Base-by-base conservation (phyloP, 768 basidiomycete species). In the Leccinum sublutescens region DNA sequence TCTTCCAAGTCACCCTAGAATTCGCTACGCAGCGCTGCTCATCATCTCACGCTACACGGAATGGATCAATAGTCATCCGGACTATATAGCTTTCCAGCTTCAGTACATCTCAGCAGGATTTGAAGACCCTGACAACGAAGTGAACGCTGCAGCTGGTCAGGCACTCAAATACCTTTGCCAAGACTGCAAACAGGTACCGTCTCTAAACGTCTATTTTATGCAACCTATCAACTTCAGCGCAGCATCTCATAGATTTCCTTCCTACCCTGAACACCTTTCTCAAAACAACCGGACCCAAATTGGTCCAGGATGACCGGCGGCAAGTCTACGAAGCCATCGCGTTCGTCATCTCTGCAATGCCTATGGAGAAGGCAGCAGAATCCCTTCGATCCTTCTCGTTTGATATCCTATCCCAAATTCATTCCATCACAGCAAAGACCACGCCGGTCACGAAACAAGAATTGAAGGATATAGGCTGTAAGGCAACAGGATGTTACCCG, bases 251-350 rank as follows among this genome's bases (percentile, higher is more conserved):
- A 29, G 87, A 94, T 15, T 97, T 94, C 77, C 76, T 99, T 27
- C 91, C 95, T 0, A 93, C 93, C 33, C 80, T 99, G 14, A 93
- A 98, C 73, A 82, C 87, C 0, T 99, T 98, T 80, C 78, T 97
- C 49, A 83, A 81, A 45, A 85, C 88, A 4, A 86, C 88, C 14
- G 95, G 93, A 43, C 71, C 82, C 6, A 93, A 91, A 69, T 79
- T 99, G 45, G 76, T 78, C 11, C 93, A 93, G 71, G 91, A 95
- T 47, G 97, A 98, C 73, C 85, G 86, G 66, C 83, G 91, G 51
- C 91, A 95, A 72, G 89, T 99, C 17, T 94, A 95, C 67, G 95
- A 97, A 70, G 97, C 95, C 14, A 95, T 98, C 64, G 95, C 93
- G 5, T 87, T 91, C 74, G 92, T 99, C 56, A 95, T 99, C 57